Base-by-base conservation (phyloP, 2,329 filamentous ascomycete genomes). In the Drechslerella dactyloides region DNA sequence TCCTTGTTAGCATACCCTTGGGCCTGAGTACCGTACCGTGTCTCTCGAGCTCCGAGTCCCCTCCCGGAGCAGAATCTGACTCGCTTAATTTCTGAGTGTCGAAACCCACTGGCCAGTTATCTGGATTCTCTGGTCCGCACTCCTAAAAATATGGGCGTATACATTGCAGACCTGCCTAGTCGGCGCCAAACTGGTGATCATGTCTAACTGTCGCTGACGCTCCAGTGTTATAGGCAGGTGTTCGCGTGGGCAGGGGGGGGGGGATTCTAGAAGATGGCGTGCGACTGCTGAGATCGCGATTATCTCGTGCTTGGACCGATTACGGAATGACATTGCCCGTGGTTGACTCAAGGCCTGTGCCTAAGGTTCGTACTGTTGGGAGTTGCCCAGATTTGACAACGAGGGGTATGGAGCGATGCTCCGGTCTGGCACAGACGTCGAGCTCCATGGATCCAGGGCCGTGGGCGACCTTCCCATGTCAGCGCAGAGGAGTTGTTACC, bases 1-100 rank as follows among this genome's bases (percentile, higher is more conserved):
- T 48, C 27, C 44, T 48, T 17, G 44, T 48, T 48, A 19, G 44
- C 17, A 19, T 23, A 48, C 44, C 44, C 44, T 48, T 48, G 44
- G 37, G 8, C 37, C 37, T 17, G n/a, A 48, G 44, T 19, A 21
- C n/a, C 3, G 44, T 48, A 48, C 44, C 44, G 44, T 48, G 44
- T 48, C 44, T 21, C 44, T 48, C 44, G 44, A 48, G 44, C 44
- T 48, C 44, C 19, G 27, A 33, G 27, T 19, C 19, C 11, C 44
- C 17, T 48, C 44, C 44, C 44, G 44, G 44, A 48, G 6, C 44
- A 21, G 17, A 48, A 19, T 48, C 19, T 48, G 44, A 48, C 44
- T 48, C 44, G 44, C 44, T 48, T 48, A 48, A 48, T 19, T 48
- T 10, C 44, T 48, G 44, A 48, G 8, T 21, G 21, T 21, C n/a